These are phyloP conservation scores for Onygena corvina DNA, from an alignment of 2,329 filamentous ascomycete species.

Conservation along the genomic window DNA sequence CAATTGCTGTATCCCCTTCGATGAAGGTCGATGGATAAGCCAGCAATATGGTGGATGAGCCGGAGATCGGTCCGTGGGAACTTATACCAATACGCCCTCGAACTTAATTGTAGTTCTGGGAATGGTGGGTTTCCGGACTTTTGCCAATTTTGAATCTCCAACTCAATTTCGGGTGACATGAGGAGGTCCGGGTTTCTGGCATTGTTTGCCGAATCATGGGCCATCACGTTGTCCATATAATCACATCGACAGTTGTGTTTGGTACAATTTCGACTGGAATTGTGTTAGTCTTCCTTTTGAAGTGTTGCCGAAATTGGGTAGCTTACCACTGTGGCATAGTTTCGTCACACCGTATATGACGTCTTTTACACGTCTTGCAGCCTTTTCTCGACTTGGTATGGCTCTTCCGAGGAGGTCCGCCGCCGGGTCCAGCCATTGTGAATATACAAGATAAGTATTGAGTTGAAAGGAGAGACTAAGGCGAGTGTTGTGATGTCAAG, in stretches of 20 bases:
- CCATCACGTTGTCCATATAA: conserved; percentile 71
- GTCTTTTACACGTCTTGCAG: conserved; percentile 93
- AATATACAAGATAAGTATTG: not conserved
- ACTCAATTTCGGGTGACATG: conserved; percentile 77
- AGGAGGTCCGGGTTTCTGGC: conserved; percentile 53
- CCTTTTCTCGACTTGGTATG: conserved; percentile 99
- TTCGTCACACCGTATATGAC: conserved; percentile 96
- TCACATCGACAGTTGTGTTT: conserved; percentile 98
- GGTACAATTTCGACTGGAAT: conserved; percentile 78
- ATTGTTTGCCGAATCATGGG: conserved; percentile 40
- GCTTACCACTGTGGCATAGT: conserved; percentile 90
- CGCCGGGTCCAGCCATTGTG: conserved; percentile 79
- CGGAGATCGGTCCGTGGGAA: conserved; percentile 70
- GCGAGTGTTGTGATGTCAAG: not conserved
- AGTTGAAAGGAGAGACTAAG: not conserved
- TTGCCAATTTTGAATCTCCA: conserved; percentile 70
- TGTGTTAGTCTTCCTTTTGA: conserved; percentile 14
- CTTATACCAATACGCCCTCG: conserved; percentile 58
- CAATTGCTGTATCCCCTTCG: conserved; percentile 66
- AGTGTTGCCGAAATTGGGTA: conserved; percentile 16
- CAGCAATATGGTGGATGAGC: conserved; percentile 80
- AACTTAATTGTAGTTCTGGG: conserved; percentile 63
- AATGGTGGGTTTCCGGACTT: conserved; percentile 76
- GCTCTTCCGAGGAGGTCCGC: conserved; percentile 79
- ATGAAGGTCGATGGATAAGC: conserved; percentile 71